Evolutionary conservation across 768 basidiomycete species (phyloP), one percentile per base, ranked within the genome.

Genomic region (Hericium alpestre): DNA sequence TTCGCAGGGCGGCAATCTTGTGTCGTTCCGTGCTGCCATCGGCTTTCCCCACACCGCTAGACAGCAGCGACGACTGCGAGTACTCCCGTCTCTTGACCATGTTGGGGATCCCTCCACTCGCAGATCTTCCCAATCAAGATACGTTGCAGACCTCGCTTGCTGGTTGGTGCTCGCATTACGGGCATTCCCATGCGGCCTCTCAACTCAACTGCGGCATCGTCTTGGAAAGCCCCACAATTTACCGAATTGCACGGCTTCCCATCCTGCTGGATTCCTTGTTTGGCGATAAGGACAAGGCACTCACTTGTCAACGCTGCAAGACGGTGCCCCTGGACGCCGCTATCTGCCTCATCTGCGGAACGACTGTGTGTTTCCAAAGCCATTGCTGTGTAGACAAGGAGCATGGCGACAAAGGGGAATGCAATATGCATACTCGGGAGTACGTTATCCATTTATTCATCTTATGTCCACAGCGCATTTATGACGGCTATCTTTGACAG

Each of bases 351-450:
- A 76, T 93, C 53, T 99, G 96, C 62, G 96, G 96, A 0, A 74
- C 82, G 51, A 83, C 86, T 13, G 82, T 88, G 10, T 98, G 96
- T 66, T 79, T 94, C 74, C 87, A 92, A 67, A 91, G 90, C 62
- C 86, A 93, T 60, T 99, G 96, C 65, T 99, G 96, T 67, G 74
- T 77, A 61, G 92, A 93, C 53, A 77, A 83, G 27, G 81, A 84
- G 46, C 77, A 74, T 16, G 74, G 77, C 15, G 72, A 74, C 41
- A 74, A 86, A 23, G 96, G 95, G 27, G 95, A 99, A 66, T 97
- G 94, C 69, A 99, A 97, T 67, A 81, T 89, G 77, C 96, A 98
- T 67, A 90, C 87, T 53, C 78, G 93, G 79, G 87, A 90, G 95
- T 59, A 48, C 20, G 41, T 46, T 9, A 9, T 46, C 13, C 41